Percentiles rank a stretch among this genome's conserved stretches.
These are phyloP conservation scores for Dendrobium officinale DNA, from an alignment of 106 monocot genomes.

Conservation along the genomic window DNA sequence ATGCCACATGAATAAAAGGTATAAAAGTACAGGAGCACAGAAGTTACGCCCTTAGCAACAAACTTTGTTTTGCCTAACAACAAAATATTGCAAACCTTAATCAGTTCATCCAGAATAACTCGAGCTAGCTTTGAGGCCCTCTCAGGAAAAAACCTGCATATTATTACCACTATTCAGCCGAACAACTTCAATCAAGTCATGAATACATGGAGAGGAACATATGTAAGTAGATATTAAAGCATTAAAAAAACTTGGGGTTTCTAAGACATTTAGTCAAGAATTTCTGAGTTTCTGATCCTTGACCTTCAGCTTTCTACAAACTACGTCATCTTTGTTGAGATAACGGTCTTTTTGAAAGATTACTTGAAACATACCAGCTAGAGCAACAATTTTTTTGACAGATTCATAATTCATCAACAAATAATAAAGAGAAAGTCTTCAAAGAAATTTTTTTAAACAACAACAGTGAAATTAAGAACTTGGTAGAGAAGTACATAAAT, in stretches of 20 bases:
- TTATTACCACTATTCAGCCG: not conserved
- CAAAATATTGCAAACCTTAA: constrained; percentile 44
- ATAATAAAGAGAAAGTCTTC: not conserved
- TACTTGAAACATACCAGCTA: not conserved
- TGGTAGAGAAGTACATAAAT: not conserved
- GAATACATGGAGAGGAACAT: not conserved
- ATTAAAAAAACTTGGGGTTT: not conserved
- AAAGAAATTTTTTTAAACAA: not conserved
- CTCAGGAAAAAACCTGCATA: constrained; percentile 67
- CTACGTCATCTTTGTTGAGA: not conserved
- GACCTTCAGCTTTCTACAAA: not conserved
- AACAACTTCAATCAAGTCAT: not conserved
- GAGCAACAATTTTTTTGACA: not conserved
- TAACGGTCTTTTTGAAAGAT: not conserved
- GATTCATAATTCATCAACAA: not conserved
- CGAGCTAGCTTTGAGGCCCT: constrained; percentile 59
- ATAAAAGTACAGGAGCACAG: not conserved
- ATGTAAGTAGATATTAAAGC: not conserved
- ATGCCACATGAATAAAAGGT: not conserved
- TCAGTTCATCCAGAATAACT: constrained; percentile 59
- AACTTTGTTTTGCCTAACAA: not conserved
- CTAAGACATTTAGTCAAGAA: not conserved
- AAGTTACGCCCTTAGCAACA: not conserved
- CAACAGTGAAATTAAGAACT: not conserved
- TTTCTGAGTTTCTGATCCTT: not conserved